Evolutionary conservation across 345 rosid genomes (phyloP).

Genomic region (Fremontodendron californicum): DNA sequence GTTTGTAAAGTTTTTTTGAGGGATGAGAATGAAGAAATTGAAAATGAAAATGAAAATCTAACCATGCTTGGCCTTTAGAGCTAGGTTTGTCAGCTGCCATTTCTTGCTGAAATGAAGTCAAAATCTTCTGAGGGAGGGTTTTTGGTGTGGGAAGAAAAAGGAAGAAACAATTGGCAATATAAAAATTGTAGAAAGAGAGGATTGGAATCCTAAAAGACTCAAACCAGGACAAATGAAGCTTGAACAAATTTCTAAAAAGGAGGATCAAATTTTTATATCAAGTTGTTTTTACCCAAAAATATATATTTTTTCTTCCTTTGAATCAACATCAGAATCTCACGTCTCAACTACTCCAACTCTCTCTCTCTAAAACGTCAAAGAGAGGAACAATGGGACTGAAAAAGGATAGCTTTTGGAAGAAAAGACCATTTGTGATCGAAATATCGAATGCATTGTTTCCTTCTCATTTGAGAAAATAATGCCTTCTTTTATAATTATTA

Average conservation of each 20-base stretch:
- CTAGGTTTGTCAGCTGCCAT: constrained; percentile 63
- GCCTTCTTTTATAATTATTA: too few relatives aligned
- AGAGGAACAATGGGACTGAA: background rate
- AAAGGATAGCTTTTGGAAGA: background rate
- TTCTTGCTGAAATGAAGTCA: constrained; percentile 11
- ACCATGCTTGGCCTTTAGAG: constrained; percentile 97
- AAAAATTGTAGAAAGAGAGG: background rate
- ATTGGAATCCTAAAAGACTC: background rate
- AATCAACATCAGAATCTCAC: background rate
- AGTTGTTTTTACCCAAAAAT: too few relatives aligned
- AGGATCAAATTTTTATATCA: too few relatives aligned
- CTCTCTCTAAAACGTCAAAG: background rate
- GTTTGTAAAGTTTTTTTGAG: background rate
- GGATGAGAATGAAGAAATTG: background rate
- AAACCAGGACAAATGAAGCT: background rate
- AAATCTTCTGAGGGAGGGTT: background rate
- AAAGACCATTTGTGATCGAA: background rate
- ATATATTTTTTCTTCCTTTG: background rate
- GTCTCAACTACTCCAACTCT: background rate
- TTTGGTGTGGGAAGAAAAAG: background rate
- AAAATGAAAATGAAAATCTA: background rate
- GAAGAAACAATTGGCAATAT: background rate
- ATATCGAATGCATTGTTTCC: too few relatives aligned
- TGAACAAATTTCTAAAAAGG: background rate
- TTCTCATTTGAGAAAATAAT: too few relatives aligned